Evolutionary conservation across 2,329 filamentous ascomycete species (phyloP).

Genomic region (Fusarium gaditjirri): DNA sequence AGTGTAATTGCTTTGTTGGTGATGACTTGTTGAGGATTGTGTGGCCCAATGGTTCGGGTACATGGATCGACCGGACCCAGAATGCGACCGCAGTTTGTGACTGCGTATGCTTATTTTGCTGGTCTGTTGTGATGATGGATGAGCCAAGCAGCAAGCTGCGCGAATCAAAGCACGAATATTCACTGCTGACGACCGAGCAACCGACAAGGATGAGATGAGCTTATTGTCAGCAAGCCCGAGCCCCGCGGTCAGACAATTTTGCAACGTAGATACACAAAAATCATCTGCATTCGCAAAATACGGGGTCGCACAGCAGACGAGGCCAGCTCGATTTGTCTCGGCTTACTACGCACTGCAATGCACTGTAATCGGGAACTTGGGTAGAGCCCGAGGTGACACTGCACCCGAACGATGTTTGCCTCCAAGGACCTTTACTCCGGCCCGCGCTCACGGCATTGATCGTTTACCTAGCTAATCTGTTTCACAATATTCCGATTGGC

Average conservation of each 20-base stretch:
- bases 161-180: background rate
- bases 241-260: slow-evolving; percentile 7
- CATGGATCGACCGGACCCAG: slow-evolving; percentile 17
- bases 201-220: background rate
- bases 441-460: slow-evolving; percentile 21
- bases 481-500: slow-evolving; percentile 29
- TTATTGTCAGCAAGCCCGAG: slow-evolving; percentile 11
- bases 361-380: background rate
- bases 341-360: background rate
- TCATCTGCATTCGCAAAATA: background rate
- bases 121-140: background rate
- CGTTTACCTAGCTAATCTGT: slow-evolving; percentile 12
- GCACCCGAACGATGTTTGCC: background rate
- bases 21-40: background rate
- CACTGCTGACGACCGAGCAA: background rate
- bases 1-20: background rate
- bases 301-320: slow-evolving; percentile 17
- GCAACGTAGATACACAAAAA: background rate
- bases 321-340: slow-evolving; percentile 1
- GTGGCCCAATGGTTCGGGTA: background rate
- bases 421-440: background rate
- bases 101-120: background rate
- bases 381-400: slow-evolving; percentile 9
- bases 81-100: background rate
- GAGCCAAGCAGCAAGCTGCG: background rate